These are phyloP conservation scores for Venustampulla echinocandica DNA, from an alignment of 495 filamentous ascomycete species.

Conservation along the genomic window DNA sequence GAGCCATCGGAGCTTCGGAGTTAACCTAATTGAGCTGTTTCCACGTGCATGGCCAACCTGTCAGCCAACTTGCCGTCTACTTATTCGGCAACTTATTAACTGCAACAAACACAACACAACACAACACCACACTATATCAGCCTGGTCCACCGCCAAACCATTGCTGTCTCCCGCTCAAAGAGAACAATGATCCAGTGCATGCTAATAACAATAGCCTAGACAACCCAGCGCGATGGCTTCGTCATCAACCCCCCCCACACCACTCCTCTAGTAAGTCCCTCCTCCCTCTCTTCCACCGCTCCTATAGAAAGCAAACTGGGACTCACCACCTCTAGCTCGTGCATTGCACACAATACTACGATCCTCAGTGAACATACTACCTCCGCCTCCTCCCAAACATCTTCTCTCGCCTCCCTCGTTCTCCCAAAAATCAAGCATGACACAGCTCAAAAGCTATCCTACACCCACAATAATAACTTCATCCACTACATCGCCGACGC, in stretches of 20 bases:
- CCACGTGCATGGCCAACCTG: too few species aligned
- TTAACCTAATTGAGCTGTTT: too few species aligned
- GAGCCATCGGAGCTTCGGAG: too few species aligned
- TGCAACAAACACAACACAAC: too few species aligned
- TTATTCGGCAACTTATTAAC: too few species aligned
- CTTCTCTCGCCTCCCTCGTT: slow-evolving; percentile 81
- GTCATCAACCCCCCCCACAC: slow-evolving; percentile 65
- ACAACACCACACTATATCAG: too few species aligned
- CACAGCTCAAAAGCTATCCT: slow-evolving; percentile 80
- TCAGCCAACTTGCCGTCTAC: too few species aligned
- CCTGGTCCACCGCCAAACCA: too few species aligned
- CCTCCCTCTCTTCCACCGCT: too few species aligned
- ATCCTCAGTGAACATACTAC: slow-evolving; percentile 89
- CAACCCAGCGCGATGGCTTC: too few species aligned
- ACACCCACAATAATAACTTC: slow-evolving; percentile 81
- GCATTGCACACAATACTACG: slow-evolving; percentile 82
- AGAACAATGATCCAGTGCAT: neutral
- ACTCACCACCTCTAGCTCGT: slow-evolving; percentile 50
- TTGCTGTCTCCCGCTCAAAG: neutral
- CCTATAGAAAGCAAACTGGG: slow-evolving; percentile 20
- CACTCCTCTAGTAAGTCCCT: slow-evolving; percentile 65
- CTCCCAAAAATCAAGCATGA: slow-evolving; percentile 88
- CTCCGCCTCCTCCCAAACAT: slow-evolving; percentile 65
- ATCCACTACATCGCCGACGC: slow-evolving; percentile 93
- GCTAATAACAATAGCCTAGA: too few species aligned